These are phyloP conservation scores for Blastobotrys capitulatus DNA, from an alignment of 1,139 yeast genomes.

Conservation along the genomic window DNA sequence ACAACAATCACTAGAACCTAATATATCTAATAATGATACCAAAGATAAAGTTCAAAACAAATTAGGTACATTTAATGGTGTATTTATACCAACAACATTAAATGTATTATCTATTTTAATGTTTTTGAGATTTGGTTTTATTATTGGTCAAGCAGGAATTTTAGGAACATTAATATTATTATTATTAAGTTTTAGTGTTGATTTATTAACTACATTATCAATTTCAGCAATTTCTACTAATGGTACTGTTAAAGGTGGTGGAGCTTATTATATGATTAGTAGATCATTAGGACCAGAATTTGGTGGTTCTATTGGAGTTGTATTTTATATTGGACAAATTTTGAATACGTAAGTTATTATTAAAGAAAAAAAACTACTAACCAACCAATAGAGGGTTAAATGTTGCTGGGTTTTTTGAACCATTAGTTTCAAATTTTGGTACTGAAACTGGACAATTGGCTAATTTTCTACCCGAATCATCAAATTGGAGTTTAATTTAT, in stretches of 20 bases:
- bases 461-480: conserved; percentile 51
- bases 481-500: conserved; percentile 52
- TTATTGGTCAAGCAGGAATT: conserved; percentile 73
- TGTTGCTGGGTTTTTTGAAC: conserved; percentile 76
- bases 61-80: conserved; percentile 40
- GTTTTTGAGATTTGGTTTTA: conserved; percentile 75
- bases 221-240: conserved; percentile 78
- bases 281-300: conserved; percentile 77
- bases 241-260: conserved; percentile 81
- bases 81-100: conserved; percentile 69
- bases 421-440: conserved; percentile 62
- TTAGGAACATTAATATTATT: conserved; percentile 47
- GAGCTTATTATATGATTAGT: conserved; percentile 78
- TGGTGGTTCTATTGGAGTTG: conserved; percentile 80
- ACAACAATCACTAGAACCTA: background rate
- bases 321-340: conserved; percentile 73
- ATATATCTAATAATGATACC: background rate
- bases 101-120: conserved; percentile 73
- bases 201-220: conserved; percentile 63
- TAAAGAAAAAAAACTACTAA: conserved; percentile 7
- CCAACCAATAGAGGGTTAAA: conserved; percentile 45
- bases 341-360: conserved; percentile 47
- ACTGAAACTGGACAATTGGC: conserved; percentile 50
- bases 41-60: conserved; percentile 16
- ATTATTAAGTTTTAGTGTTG: conserved; percentile 55